Percentiles rank a stretch among this genome's conserved stretches.
phyloP scores from a whole-genome alignment of 2,329 filamentous ascomycete genomes.

The Aureobasidium leucospermi region DNA sequence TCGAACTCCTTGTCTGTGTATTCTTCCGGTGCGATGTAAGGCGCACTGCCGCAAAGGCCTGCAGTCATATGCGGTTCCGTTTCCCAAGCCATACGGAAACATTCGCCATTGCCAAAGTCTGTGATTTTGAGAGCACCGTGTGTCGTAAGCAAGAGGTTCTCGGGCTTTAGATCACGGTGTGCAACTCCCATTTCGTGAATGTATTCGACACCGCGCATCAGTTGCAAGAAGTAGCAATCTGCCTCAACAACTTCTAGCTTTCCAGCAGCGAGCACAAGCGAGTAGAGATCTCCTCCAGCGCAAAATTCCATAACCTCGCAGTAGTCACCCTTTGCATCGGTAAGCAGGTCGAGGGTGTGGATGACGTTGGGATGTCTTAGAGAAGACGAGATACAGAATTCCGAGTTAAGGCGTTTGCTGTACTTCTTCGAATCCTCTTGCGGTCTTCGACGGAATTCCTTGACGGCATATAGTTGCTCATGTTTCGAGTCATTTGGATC shows the following conservation, averaged over 20 bases:
- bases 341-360: conserved; percentile 88
- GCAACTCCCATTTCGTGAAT: conserved; percentile 99
- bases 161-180: conserved; percentile 91
- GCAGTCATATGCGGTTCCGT: conserved; percentile 97
- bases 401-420: conserved; percentile 91
- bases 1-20: conserved; percentile 95
- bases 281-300: conserved; percentile 92
- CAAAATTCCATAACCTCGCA: conserved; percentile 99
- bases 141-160: conserved; percentile 89
- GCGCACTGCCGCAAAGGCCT: conserved; percentile 89
- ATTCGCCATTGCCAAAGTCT: conserved; percentile 97
- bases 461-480: conserved; percentile 93
- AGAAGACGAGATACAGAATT: conserved; percentile 97
- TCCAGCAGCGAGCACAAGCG: conserved; percentile 78
- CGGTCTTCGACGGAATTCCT: conserved; percentile 90
- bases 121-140: conserved; percentile 94
- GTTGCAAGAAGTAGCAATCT: conserved; percentile 97
- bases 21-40: conserved; percentile 95
- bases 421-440: conserved; percentile 97
- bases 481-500: conserved; percentile 66
- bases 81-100: conserved; percentile 99
- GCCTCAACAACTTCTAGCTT: conserved; percentile 90
- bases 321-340: conserved; percentile 94
- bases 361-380: conserved; percentile 97
- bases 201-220: conserved; percentile 98